Base-by-base conservation (phyloP, 257 asterid species). In the Voacanga thouarsii region DNA sequence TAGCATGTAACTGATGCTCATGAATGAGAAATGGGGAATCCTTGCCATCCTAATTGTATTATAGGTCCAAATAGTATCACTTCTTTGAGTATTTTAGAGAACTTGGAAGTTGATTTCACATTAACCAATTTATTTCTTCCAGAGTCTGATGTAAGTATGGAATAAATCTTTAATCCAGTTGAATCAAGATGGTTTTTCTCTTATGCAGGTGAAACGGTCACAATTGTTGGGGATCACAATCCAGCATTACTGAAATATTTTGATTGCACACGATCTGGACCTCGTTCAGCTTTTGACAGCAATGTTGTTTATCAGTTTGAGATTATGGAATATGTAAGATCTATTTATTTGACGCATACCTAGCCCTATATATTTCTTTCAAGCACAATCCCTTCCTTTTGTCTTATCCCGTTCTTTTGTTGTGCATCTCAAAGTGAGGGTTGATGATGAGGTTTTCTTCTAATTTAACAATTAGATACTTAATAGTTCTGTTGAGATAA, bases 201-300 rank as follows among this genome's bases (percentile, higher is more conserved):
- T 76, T 83, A 74, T 82, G 47, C 86, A 95, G 99, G 99, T 74
- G 98, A 95, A 84, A 95, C 99, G 8, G 85, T 95, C 75, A 95
- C 99, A 44, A 90, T 95, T 78, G 99, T 95, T 33, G 99, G 99
- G 81, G 99, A 95, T 85, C 99, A 95, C 75, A 72, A 95, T 84
- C 91, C 97, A 75, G 90, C 91, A 65, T 84, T 95, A 53, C 79
- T 95, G 88, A 95, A 87, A 80, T 95, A 86, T 79, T 95, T 93
- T 80, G 99, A 95, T 72, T 93, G 97, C 92, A 93, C 99, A 19
- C 89, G 99, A 79, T 92, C 99, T 78, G 99, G 99, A 79, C 99
- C 99, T 79, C 99, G 99, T 79, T 95, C 99, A 23, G 99, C 99
- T 72, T 95, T 95, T 77, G 99, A 95, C 85, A 80, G 87, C 88